Conservation (phyloP, 306 rosid genomes). For the Quercus variabilis region DNA sequence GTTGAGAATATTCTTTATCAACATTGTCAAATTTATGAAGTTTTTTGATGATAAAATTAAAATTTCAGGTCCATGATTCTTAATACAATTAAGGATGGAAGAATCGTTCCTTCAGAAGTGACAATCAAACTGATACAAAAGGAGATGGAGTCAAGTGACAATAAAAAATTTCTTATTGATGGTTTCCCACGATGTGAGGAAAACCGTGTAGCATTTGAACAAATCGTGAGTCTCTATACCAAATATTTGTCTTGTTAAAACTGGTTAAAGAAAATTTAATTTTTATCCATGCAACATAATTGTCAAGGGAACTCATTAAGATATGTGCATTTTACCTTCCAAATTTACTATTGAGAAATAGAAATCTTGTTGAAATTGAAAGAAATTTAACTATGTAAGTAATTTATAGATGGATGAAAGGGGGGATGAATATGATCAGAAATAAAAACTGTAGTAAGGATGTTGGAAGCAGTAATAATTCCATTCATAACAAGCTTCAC, state of each 20-base stretch:
- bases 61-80: slow-evolving; percentile 76
- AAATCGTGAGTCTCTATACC: slow-evolving; percentile 59
- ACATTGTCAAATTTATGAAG: not conserved
- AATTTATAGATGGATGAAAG: not conserved
- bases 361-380: not conserved
- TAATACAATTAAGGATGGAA: slow-evolving; percentile 69
- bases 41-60: slow-evolving; percentile 22
- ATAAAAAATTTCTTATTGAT: slow-evolving; percentile 70
- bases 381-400: not conserved
- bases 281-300: not conserved
- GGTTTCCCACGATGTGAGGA: slow-evolving; percentile 94
- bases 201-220: slow-evolving; percentile 78
- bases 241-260: slow-evolving; percentile 1
- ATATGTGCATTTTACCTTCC: not conserved
- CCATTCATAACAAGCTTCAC: slow-evolving; percentile 1
- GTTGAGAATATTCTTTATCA: slow-evolving; percentile 7
- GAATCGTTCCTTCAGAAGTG: slow-evolving; percentile 86
- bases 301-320: not conserved
- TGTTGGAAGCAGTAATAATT: slow-evolving; percentile 5
- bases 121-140: slow-evolving; percentile 68
- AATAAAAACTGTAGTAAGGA: not conserved
- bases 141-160: slow-evolving; percentile 75
- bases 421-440: not conserved
- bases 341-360: not conserved
- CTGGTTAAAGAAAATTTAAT: not conserved